Conservation (phyloP, 83 land plant genomes). For the Diphasiastrum complanatum region DNA sequence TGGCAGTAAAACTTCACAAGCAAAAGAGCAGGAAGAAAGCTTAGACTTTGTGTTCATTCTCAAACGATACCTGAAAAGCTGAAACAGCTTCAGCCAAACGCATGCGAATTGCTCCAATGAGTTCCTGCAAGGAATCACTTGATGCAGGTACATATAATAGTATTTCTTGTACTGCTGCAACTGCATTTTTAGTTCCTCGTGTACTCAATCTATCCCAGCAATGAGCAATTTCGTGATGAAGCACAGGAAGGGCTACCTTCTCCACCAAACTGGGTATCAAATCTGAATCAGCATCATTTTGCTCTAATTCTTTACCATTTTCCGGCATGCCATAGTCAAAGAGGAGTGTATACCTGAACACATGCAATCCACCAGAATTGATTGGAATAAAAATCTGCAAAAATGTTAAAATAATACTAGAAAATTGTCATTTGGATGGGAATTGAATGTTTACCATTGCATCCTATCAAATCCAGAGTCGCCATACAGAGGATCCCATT, state of each 20-base stretch:
- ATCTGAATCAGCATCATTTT: conserved; percentile 74
- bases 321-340: conserved; percentile 65
- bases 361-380: not conserved
- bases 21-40: no score
- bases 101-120: conserved; percentile 51
- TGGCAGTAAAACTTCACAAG: no score
- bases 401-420: not conserved
- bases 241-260: conserved; percentile 79
- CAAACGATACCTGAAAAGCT: conserved; percentile 8
- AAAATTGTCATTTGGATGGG: not conserved
- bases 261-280: conserved; percentile 82
- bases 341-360: conserved; percentile 60
- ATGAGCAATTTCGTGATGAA: conserved; percentile 76
- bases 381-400: not conserved
- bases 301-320: conserved; percentile 36
- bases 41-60: no score
- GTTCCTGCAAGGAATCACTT: conserved; percentile 53
- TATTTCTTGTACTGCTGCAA: conserved; percentile 63
- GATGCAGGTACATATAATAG: conserved; percentile 58
- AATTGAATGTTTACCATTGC: conserved; percentile 51
- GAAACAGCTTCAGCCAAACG: conserved; percentile 66
- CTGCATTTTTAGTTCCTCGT: conserved; percentile 63
- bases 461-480: conserved; percentile 62
- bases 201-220: conserved; percentile 94
- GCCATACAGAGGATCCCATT: conserved; percentile 92